A percentile compares a stretch with the other conserved stretches of the same genome.
Evolutionary conservation across 148 eudicot species (phyloP).

Genomic region (Spergularia marina): DNA sequence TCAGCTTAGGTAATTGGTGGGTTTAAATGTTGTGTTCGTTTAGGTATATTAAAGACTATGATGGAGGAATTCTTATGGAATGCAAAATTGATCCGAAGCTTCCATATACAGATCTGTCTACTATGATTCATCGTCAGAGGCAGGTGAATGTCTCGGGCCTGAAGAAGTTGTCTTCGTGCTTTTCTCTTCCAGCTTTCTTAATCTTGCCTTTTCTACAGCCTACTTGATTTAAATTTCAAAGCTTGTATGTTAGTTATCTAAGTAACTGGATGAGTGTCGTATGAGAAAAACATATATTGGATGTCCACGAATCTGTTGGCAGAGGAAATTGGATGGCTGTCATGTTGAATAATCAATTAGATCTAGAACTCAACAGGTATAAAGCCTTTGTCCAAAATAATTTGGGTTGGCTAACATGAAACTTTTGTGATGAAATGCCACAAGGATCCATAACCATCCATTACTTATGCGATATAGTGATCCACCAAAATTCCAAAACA

Average conservation of each 20-base stretch:
- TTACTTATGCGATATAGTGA: neutral
- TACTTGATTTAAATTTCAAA: neutral
- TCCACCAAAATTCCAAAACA: neutral
- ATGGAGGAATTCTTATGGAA: constrained; percentile 98
- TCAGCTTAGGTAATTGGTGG: constrained; percentile 1
- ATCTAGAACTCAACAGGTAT: too few relatives aligned
- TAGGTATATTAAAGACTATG: constrained; percentile 96
- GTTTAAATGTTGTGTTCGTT: neutral
- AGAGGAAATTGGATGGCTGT: too few relatives aligned
- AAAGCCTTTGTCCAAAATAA: too few relatives aligned
- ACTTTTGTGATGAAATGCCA: too few relatives aligned
- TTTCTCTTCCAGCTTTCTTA: constrained; percentile 6
- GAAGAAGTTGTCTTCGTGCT: neutral
- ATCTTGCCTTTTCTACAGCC: neutral
- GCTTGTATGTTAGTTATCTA: neutral
- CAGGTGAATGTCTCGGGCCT: constrained; percentile 43
- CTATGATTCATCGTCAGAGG: constrained; percentile 90
- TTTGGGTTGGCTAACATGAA: too few relatives aligned
- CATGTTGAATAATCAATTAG: too few relatives aligned
- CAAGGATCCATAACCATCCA: neutral
- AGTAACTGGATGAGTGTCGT: neutral
- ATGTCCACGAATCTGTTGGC: neutral
- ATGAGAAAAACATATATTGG: neutral
- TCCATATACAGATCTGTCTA: constrained; percentile 95
- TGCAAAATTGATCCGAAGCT: constrained; percentile 97